A percentile compares a stretch with the other conserved stretches of the same genome.
phyloP scores from a whole-genome alignment of 331 rosid genomes.

The Acacia concinna region DNA sequence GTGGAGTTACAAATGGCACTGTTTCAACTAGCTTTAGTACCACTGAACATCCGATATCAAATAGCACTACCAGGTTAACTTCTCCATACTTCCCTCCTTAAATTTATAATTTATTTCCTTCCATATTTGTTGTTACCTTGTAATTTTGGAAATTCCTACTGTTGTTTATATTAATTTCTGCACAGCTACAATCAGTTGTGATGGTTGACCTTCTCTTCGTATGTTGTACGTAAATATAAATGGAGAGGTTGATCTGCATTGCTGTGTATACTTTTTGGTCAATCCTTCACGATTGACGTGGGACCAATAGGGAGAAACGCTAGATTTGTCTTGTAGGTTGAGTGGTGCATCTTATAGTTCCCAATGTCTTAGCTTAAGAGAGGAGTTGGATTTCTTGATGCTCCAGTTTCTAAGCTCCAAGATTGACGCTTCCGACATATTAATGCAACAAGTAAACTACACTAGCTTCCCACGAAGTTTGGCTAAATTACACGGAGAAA shows the following conservation, averaged over 20 bases:
- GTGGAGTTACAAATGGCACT: slow-evolving; percentile 30
- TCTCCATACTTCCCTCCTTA: neutral
- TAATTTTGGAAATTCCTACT: neutral
- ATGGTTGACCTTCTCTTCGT: neutral
- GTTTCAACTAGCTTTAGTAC: slow-evolving; percentile 35
- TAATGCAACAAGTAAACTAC: neutral
- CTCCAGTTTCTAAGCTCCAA: slow-evolving; percentile 6
- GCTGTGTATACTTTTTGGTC: neutral
- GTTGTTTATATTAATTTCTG: neutral
- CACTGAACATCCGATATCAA: slow-evolving; percentile 24
- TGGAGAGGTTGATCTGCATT: neutral
- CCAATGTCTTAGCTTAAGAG: neutral
- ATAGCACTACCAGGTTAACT: slow-evolving; percentile 51
- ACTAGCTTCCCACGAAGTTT: neutral
- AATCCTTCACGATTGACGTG: neutral
- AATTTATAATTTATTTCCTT: neutral
- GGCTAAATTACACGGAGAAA: neutral
- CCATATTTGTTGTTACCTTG: neutral
- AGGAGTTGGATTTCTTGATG: slow-evolving; percentile 11
- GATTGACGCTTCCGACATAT: neutral
- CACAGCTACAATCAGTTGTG: neutral
- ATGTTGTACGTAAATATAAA: neutral
- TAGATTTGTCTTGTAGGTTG: neutral
- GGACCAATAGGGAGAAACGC: neutral
- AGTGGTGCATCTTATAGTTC: neutral